Evolutionary conservation across 1,139 yeast species (phyloP), one percentile per base, ranked within the genome.

Genomic region (Kodamaea plutei): DNA sequence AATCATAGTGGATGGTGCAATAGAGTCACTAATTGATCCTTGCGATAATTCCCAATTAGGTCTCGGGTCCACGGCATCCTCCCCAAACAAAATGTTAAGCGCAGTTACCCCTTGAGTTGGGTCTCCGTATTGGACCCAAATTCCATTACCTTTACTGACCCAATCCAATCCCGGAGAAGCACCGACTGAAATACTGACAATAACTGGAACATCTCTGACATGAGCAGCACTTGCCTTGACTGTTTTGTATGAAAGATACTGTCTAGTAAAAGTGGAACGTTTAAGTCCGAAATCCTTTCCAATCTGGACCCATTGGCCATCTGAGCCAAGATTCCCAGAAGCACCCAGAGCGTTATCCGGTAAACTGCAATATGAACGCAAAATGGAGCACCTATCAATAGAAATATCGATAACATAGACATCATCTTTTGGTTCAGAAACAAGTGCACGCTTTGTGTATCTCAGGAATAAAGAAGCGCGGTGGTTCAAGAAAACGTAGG

Each of bases 61-160:
- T 35, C 95, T 63, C 2, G 95, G 94, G 34, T 87, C 95, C 4
- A 70, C 75, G 0, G 85, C 81, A 44, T 79, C 88, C 3, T 56
- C 56, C 1, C 95, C 94, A 58, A 76, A 87, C 23, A 87, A 58
- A 2, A 84, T 61, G 42, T 82, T 85, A 10, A 84, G 36, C 44
- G 66, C 56, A 41, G 72, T 37, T 12, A 69, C 48, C 0, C 73
- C 54, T 7, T 37, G 33, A 25, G 25, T 28, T 3, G 53, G 39
- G 4, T 48, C 41, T 2, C 72, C 80, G 26, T 49, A 54, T 34
- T 64, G 62, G 24, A 69, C 59, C 81, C 80, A 76, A n/a, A 76
- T 39, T 2, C 74, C 74, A 37, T 54, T 30, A 15, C 56, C 51
- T 35, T 58, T 56, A 11, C 57, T 44, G 3, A 35, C 44, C 74